A percentile compares a stretch with the other conserved stretches of the same genome.
Evolutionary conservation across 129 eudicot species (phyloP).

Genomic region (Cynara cardunculus): DNA sequence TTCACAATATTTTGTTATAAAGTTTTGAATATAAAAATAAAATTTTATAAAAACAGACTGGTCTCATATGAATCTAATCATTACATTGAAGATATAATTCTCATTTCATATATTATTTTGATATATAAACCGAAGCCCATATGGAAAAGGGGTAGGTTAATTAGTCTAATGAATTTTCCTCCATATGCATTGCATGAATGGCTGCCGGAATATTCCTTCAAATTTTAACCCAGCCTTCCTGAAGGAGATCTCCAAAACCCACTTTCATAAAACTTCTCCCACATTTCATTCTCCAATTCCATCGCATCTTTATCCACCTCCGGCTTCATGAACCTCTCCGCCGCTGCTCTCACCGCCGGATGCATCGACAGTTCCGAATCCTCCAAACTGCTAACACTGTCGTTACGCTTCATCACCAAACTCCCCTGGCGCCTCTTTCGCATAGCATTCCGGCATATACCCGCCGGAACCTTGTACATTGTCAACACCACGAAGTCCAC

Average conservation of each 20-base stretch:
- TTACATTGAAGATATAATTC: background rate
- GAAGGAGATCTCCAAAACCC: constrained; percentile 76
- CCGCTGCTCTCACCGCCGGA: constrained; percentile 34
- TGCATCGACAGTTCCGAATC: constrained; percentile 26
- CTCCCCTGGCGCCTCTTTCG: constrained; percentile 31
- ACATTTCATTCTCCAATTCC: constrained; percentile 79
- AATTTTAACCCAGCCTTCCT: constrained; percentile 1
- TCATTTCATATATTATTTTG: background rate
- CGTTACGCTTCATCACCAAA: constrained; percentile 7
- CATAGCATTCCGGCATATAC: constrained; percentile 50
- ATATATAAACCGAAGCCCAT: background rate
- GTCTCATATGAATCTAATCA: background rate
- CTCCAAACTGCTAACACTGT: background rate
- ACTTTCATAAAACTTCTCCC: constrained; percentile 54
- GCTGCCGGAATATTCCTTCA: background rate
- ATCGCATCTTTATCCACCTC: constrained; percentile 42
- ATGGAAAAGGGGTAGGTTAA: background rate
- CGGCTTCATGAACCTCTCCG: constrained; percentile 23
- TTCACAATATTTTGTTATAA: no score
- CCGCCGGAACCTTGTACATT: constrained; percentile 66
- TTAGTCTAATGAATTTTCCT: background rate
- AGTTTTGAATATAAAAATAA: no score
- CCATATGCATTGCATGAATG: background rate
- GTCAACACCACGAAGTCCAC: constrained; percentile 43
- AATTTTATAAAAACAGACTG: no score